Percentiles rank a stretch among this genome's conserved stretches.
Conservation (phyloP, 805 yeast species). For the Yamadazyma scolyti region DNA sequence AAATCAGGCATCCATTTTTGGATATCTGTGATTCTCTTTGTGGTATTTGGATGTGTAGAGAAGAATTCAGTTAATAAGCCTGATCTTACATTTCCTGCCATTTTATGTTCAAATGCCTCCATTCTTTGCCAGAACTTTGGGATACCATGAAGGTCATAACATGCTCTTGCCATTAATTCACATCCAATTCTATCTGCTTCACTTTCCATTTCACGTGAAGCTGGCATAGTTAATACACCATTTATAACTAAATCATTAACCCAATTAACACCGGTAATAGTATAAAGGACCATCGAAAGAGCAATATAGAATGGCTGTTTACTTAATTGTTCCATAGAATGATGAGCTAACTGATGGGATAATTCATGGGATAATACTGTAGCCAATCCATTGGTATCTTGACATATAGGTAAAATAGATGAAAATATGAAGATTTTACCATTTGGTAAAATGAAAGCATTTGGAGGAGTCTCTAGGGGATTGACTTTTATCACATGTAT, state of each 20-base stretch:
- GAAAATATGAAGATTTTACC: slow-evolving; percentile 92
- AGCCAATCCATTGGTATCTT: slow-evolving; percentile 88
- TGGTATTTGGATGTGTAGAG: slow-evolving; percentile 86
- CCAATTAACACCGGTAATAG: slow-evolving; percentile 57
- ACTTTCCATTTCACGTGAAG: slow-evolving; percentile 89
- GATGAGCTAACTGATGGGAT: slow-evolving; percentile 92
- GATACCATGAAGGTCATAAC: slow-evolving; percentile 77
- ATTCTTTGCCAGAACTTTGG: slow-evolving; percentile 80
- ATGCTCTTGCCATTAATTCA: slow-evolving; percentile 86
- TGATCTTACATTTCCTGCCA: slow-evolving; percentile 30
- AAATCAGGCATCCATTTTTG: slow-evolving; percentile 63
- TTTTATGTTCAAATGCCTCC: slow-evolving; percentile 41
- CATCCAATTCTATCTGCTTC: slow-evolving; percentile 96
- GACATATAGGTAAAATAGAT: slow-evolving; percentile 72
- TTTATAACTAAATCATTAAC: slow-evolving; percentile 51
- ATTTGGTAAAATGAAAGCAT: slow-evolving; percentile 94
- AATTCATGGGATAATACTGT: slow-evolving; percentile 91
- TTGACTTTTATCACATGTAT: slow-evolving; percentile 66
- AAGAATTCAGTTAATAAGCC: slow-evolving; percentile 56
- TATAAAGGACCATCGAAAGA: slow-evolving; percentile 49
- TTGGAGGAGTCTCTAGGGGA: slow-evolving; percentile 74
- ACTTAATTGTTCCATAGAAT: slow-evolving; percentile 79
- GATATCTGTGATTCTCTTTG: slow-evolving; percentile 68
- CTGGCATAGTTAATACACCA: slow-evolving; percentile 69
- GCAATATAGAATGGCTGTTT: slow-evolving; percentile 67